Evolutionary conservation across 2,329 filamentous ascomycete species (phyloP), one percentile per base, ranked within the genome.

Genomic region (Talaromyces funiculosus): DNA sequence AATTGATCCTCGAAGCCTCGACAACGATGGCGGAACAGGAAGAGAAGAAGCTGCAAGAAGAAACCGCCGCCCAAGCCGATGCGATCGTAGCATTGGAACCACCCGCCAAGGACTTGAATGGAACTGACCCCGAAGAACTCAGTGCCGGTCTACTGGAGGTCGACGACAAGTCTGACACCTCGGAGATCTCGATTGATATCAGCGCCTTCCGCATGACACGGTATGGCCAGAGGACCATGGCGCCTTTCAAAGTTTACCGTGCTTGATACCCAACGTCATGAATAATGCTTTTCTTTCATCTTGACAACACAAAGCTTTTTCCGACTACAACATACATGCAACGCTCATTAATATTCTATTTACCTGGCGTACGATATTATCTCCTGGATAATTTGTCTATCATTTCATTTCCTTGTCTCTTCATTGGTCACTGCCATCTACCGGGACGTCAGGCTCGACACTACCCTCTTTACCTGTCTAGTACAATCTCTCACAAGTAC

Each of bases 151-250:
- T 62, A 5, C 42, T 75, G 31, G 73, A 75, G 61, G 73, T 75
- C 9, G 73, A 74, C 61, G 72, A 75, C 56, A 64, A 61, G 37
- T 72, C 70, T 4, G 70, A 71, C 29, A 63, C 66, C 18, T 72
- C 71, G 4, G 71, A 69, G 22, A 68, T 74, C 57, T 73, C 71
- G 18, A 71, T 74, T 51, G 72, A 74, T 54, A 65, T 74, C 2
- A 69, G 68, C 49, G 72, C 72, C 31, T 73, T 74, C 62, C 68
- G 72, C 49, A 62, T 57, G 55, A 58, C 60, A 22, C 60, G 60
- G 14, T 49, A 61, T n/a, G 60, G 60, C 24, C 60, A 61, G 35
- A 47, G 55, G n/a, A 58, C 54, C 16, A 53, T 61, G 47, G 47
- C 53, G 18, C 54, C 54, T 31, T 58, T 58, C 31, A 54, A 40